phyloP scores from a whole-genome alignment of 1,284 basidiomycete genomes.

The Ceratobasidium sp. region DNA sequence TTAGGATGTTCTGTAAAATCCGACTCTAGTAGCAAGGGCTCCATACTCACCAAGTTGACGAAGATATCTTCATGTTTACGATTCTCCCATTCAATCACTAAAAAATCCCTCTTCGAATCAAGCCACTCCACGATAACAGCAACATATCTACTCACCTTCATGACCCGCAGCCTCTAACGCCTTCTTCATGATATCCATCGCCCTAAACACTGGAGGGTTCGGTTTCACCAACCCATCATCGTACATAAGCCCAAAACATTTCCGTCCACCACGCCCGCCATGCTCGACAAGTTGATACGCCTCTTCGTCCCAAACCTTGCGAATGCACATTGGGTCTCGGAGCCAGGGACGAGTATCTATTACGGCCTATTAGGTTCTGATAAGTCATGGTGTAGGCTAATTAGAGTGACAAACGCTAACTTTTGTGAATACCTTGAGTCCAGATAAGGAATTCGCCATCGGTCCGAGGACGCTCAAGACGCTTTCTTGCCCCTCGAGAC shows the following conservation, averaged over 20 bases:
- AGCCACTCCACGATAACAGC: no score
- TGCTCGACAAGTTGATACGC: slow-evolving; percentile 73
- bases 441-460: slow-evolving; percentile 69
- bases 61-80: slow-evolving; percentile 47
- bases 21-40: no score
- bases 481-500: slow-evolving; percentile 78
- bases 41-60: slow-evolving; percentile 40
- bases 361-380: slow-evolving; percentile 61
- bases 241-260: slow-evolving; percentile 76
- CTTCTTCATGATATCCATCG: slow-evolving; percentile 69
- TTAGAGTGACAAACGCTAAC: not conserved
- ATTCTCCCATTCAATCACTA: slow-evolving; percentile 60
- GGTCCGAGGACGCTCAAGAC: slow-evolving; percentile 81
- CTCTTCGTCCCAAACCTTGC: slow-evolving; percentile 75
- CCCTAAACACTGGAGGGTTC: slow-evolving; percentile 78
- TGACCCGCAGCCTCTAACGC: slow-evolving; percentile 78
- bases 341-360: slow-evolving; percentile 74
- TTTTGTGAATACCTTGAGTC: slow-evolving; percentile 75
- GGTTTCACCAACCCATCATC: slow-evolving; percentile 75
- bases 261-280: slow-evolving; percentile 65
- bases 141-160: slow-evolving; percentile 63
- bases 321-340: slow-evolving; percentile 72
- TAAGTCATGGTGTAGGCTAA: no score
- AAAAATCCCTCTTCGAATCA: no score
- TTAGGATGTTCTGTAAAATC: no score